Evolutionary conservation across 345 rosid species (phyloP).

Genomic region (Heritiera fomes): DNA sequence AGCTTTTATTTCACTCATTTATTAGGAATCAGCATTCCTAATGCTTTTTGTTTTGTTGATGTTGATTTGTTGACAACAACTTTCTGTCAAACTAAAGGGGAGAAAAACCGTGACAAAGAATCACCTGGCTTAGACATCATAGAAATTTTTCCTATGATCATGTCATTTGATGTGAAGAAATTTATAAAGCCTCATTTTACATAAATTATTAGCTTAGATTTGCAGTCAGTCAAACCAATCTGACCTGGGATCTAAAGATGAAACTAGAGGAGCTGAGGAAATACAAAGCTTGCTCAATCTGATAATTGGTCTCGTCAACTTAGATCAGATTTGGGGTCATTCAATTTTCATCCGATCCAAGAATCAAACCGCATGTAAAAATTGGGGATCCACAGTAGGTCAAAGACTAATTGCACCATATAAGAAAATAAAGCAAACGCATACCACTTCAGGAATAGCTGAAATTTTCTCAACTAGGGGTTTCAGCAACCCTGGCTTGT

Average conservation of each 20-base stretch:
- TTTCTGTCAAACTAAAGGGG: not conserved
- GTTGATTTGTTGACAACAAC: not conserved
- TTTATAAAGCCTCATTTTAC: not conserved
- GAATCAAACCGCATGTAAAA: not conserved
- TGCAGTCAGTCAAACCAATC: slow-evolving; percentile 5
- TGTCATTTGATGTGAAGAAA: not conserved
- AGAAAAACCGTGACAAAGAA: not conserved
- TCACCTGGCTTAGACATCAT: not conserved
- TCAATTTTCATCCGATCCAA: slow-evolving; percentile 7
- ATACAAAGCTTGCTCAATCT: not conserved
- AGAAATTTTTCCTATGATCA: not conserved
- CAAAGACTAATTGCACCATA: not conserved
- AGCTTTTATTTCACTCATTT: not conserved
- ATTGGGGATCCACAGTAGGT: not conserved
- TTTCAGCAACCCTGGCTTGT: slow-evolving; percentile 82
- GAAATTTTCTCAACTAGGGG: slow-evolving; percentile 76
- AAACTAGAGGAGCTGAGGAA: not conserved
- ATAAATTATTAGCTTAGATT: not conserved
- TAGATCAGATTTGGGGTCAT: not conserved
- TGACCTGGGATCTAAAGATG: not conserved
- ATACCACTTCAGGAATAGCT: slow-evolving; percentile 83
- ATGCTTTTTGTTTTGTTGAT: not conserved
- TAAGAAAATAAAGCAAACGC: slow-evolving; percentile 20
- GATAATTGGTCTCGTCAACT: not conserved
- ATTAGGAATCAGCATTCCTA: not conserved